A percentile compares a stretch with the other conserved stretches of the same genome.
These are phyloP conservation scores for Malus asiatica DNA, from an alignment of 306 rosid species.

Conservation along the genomic window DNA sequence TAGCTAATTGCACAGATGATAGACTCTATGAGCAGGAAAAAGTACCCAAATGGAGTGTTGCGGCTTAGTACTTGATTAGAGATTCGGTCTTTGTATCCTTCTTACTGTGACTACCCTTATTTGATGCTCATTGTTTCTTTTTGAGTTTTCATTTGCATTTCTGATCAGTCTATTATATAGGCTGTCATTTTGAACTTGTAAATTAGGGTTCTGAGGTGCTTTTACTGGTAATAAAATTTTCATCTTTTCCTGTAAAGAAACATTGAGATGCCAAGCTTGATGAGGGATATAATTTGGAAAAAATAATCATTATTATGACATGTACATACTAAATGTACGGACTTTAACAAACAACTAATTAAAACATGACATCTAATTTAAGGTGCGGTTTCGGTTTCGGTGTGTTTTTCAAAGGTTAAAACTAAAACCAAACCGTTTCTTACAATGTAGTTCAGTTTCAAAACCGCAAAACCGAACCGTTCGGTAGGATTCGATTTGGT, in stretches of 20 bases:
- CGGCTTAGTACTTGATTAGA: neutral
- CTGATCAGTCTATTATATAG: too few relatives aligned
- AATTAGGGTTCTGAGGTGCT: constrained; percentile 11
- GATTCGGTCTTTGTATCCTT: constrained; percentile 30
- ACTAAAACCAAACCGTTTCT: too few relatives aligned
- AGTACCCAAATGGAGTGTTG: neutral
- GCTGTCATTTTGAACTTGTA: neutral
- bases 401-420: too few relatives aligned
- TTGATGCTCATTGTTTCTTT: too few relatives aligned
- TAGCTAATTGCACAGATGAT: neutral
- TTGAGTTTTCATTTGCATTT: too few relatives aligned
- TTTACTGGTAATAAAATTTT: neutral
- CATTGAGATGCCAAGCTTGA: constrained; percentile 41
- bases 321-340: too few relatives aligned
- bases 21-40: neutral
- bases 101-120: neutral
- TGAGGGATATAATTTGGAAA: constrained; percentile 25
- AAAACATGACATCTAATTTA: too few relatives aligned
- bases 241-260: neutral
- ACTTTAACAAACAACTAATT: too few relatives aligned
- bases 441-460: too few relatives aligned
- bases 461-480: too few relatives aligned
- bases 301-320: neutral
- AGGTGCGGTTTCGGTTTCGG: too few relatives aligned
- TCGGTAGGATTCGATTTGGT: too few relatives aligned